phyloP scores from a whole-genome alignment of 148 eudicot genomes.

The Arbutus unedo region DNA sequence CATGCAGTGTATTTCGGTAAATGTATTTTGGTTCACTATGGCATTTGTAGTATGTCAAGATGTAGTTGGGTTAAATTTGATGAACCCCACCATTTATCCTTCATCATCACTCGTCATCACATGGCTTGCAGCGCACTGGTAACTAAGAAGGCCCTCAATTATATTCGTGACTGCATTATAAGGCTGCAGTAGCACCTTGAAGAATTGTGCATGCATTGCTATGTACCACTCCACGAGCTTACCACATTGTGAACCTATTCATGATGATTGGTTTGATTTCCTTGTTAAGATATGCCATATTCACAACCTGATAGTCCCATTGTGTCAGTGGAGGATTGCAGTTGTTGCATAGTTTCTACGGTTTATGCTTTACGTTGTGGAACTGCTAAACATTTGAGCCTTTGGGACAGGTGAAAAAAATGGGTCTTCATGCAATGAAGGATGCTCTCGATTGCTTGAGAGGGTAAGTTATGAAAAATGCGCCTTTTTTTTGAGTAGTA shows the following conservation, averaged over 20 bases:
- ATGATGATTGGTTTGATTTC: not conserved
- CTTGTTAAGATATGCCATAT: not conserved
- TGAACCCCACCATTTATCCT: not conserved
- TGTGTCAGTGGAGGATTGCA: not conserved
- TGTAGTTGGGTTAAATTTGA: not conserved
- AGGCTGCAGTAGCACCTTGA: not conserved
- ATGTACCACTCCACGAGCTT: not conserved
- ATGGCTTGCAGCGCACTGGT: not conserved
- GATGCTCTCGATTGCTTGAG: constrained; percentile 21
- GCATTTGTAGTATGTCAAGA: not conserved
- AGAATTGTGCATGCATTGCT: not conserved
- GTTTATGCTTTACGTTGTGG: not conserved
- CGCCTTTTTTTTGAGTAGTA: not conserved
- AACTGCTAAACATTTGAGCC: constrained; percentile 2
- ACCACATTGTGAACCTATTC: not conserved
- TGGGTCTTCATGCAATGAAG: constrained; percentile 29
- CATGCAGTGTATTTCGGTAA: not conserved
- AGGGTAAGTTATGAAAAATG: constrained; percentile 16
- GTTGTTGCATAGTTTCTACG: not conserved
- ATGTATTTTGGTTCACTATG: not conserved
- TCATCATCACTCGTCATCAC: not conserved
- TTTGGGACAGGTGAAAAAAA: constrained; percentile 36
- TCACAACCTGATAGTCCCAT: not conserved
- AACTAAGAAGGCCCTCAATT: not conserved
- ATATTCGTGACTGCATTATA: not conserved